A percentile compares a stretch with the other conserved stretches of the same genome.
Conservation (phyloP, 257 asterid species). For the Nicotiana attenuata region DNA sequence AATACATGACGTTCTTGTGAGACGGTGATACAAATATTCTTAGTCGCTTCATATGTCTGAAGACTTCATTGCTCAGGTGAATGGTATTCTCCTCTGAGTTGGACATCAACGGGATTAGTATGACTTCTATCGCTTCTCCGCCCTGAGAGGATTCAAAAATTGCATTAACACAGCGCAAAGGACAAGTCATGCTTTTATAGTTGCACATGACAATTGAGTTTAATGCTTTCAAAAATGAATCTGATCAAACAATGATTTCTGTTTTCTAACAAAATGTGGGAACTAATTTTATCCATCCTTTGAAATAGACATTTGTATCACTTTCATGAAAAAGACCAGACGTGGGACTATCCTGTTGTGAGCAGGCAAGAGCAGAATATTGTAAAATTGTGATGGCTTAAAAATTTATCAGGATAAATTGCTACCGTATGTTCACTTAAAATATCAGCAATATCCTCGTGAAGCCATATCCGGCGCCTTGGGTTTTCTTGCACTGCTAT, state of each 20-base stretch:
- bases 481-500: conserved; percentile 9
- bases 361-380: neutral
- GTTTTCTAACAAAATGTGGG: neutral
- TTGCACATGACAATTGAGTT: neutral
- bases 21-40: neutral
- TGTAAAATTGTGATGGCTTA: no score
- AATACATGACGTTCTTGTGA: neutral
- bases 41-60: conserved; percentile 1
- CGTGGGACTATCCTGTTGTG: no score
- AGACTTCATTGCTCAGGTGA: neutral
- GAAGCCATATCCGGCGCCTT: conserved; percentile 1
- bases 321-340: neutral
- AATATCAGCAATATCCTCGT: neutral
- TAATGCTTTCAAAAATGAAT: neutral
- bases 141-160: neutral
- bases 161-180: neutral
- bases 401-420: neutral
- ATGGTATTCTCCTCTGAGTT: neutral
- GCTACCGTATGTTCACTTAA: conserved; percentile 10
- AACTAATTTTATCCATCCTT: neutral
- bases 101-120: neutral
- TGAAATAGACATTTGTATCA: neutral
- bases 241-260: neutral
- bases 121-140: neutral
- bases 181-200: neutral